These are phyloP conservation scores for Geotrichum fermentans DNA, from an alignment of 1,139 yeast species.

Conservation along the genomic window DNA sequence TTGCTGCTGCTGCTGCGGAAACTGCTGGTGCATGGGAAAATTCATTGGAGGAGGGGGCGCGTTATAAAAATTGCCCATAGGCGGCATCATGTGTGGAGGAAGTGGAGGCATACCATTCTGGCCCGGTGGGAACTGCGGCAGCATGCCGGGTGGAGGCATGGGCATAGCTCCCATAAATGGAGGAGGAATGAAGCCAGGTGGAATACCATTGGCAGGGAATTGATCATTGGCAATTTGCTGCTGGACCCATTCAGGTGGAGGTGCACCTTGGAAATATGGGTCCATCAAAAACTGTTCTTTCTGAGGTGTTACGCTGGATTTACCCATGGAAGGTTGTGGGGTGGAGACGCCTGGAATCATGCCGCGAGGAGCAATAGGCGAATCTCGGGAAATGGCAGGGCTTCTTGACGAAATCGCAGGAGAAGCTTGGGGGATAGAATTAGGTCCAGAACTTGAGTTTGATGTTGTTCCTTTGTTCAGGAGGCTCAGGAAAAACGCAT, in stretches of 20 bases:
- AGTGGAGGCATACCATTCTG: constrained; percentile 17
- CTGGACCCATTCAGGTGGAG: constrained; percentile 15
- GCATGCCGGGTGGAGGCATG: constrained; percentile 11
- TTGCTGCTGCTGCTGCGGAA: constrained; percentile 4
- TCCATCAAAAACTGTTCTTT: constrained; percentile 4
- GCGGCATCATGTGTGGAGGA: constrained; percentile 14
- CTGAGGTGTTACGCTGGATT: no score
- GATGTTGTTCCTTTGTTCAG: constrained; percentile 5
- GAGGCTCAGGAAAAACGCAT: constrained; percentile 18
- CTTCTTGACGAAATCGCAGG: neutral
- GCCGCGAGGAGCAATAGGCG: neutral
- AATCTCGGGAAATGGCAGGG: constrained; percentile 1
- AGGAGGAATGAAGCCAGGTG: constrained; percentile 15
- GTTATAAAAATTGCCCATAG: constrained; percentile 9
- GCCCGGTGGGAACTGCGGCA: constrained; percentile 9
- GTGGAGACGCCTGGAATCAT: constrained; percentile 5
- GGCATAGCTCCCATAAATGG: constrained; percentile 8
- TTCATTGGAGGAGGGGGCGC: constrained; percentile 11
- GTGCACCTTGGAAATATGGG: constrained; percentile 13
- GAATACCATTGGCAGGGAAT: constrained; percentile 13
- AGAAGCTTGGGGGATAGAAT: neutral
- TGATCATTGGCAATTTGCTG: constrained; percentile 10
- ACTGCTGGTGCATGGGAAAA: constrained; percentile 13
- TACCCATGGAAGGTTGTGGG: neutral
- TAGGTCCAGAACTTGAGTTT: constrained; percentile 5